phyloP scores from a whole-genome alignment of 768 basidiomycete species.

The Austroboletus eburneus region DNA sequence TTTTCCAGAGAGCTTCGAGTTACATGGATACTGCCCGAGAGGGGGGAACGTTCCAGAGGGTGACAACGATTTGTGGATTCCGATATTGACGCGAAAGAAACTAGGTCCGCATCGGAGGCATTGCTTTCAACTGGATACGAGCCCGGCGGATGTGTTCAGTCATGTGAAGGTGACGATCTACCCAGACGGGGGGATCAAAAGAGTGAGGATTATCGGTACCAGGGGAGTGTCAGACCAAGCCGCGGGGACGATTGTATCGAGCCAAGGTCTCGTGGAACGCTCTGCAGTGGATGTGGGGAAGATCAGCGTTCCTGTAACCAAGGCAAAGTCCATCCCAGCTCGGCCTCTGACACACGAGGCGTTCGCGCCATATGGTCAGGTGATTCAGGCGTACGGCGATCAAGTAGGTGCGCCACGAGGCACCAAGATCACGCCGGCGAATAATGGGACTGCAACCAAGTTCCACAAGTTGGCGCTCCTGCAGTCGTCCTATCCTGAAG shows the following conservation, averaged over 20 bases:
- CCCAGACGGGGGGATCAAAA: conserved; percentile 95
- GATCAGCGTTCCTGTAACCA: conserved; percentile 9
- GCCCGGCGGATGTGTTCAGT: conserved; percentile 55
- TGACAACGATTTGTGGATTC: conserved; percentile 54
- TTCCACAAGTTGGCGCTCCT: conserved; percentile 88
- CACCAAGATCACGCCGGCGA: conserved; percentile 73
- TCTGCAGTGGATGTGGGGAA: not conserved
- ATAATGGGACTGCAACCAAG: conserved; percentile 87
- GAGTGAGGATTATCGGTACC: conserved; percentile 77
- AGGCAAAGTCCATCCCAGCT: conserved; percentile 41
- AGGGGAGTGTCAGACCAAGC: conserved; percentile 32
- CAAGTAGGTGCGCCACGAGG: conserved; percentile 61
- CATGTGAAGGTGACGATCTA: conserved; percentile 88
- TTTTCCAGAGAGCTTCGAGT: conserved; percentile 84
- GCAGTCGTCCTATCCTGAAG: conserved; percentile 58
- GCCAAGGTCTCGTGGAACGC: not conserved
- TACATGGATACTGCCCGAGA: conserved; percentile 51
- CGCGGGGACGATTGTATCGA: conserved; percentile 9
- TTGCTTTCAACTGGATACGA: conserved; percentile 77
- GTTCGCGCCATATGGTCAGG: conserved; percentile 85
- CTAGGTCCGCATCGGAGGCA: conserved; percentile 89
- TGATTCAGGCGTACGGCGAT: conserved; percentile 83
- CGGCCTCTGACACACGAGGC: conserved; percentile 78
- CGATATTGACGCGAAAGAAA: conserved; percentile 70
- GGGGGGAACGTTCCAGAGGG: conserved; percentile 35